Percentiles rank a stretch among this genome's conserved stretches.
Conservation (phyloP, 495 filamentous ascomycete species). For the Beverwykella pulmonaria region DNA sequence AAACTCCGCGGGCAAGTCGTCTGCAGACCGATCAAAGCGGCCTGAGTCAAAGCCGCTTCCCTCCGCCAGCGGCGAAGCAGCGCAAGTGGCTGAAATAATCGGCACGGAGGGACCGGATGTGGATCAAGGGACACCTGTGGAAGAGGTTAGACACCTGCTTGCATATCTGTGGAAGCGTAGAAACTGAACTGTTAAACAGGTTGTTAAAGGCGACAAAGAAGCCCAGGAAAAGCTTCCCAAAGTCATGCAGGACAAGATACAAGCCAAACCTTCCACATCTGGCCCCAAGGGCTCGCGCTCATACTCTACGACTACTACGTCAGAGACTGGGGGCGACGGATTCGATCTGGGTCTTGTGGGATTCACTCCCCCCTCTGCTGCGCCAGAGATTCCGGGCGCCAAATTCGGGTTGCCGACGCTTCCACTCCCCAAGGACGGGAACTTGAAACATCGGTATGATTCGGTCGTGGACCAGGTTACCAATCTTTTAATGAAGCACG, state of each 20-base stretch:
- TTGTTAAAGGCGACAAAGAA: slow-evolving; percentile 65
- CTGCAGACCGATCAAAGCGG: slow-evolving; percentile 21
- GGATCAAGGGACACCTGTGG: slow-evolving; percentile 39
- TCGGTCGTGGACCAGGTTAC: slow-evolving; percentile 81
- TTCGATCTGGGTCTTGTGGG: slow-evolving; percentile 32
- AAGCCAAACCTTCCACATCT: slow-evolving; percentile 34
- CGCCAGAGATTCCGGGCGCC: slow-evolving; percentile 55
- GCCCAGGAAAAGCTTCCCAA: slow-evolving; percentile 67
- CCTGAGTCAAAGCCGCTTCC: slow-evolving; percentile 23
- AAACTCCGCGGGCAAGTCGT: slow-evolving; percentile 17
- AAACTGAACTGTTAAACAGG: slow-evolving; percentile 48
- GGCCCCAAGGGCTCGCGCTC: slow-evolving; percentile 55
- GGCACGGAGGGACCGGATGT: slow-evolving; percentile 34
- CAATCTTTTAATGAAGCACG: slow-evolving; percentile 85
- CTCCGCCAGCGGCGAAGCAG: slow-evolving; percentile 37
- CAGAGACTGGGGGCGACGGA: slow-evolving; percentile 28
- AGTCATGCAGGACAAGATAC: slow-evolving; percentile 64
- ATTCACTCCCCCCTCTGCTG: slow-evolving; percentile 37
- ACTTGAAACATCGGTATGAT: slow-evolving; percentile 78
- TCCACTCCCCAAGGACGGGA: slow-evolving; percentile 60
- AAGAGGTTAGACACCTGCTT: slow-evolving; percentile 30
- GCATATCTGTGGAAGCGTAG: not conserved
- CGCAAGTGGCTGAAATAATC: slow-evolving; percentile 30
- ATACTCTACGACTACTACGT: slow-evolving; percentile 57
- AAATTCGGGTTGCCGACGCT: slow-evolving; percentile 75